A percentile compares a stretch with the other conserved stretches of the same genome.
Evolutionary conservation across 306 rosid genomes (phyloP).

Genomic region (Ceratonia siliqua): DNA sequence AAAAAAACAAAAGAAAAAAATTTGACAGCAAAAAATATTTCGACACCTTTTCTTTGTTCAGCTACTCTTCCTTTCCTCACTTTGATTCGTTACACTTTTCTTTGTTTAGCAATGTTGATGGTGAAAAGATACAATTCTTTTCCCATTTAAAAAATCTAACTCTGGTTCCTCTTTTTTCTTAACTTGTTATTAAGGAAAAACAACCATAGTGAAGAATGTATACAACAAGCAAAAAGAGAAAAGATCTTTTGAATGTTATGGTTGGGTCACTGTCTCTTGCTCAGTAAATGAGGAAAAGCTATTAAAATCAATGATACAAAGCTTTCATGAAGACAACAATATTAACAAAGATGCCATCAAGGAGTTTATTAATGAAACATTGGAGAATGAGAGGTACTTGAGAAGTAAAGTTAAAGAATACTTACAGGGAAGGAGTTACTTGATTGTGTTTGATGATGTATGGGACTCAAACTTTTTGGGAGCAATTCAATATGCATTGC

Average conservation of each 20-base stretch:
- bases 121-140: too few relatives aligned
- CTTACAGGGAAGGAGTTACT: background rate
- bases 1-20: too few relatives aligned
- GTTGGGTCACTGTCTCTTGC: background rate
- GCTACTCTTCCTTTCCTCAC: too few relatives aligned
- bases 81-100: too few relatives aligned
- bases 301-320: background rate
- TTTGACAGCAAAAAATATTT: too few relatives aligned
- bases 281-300: background rate
- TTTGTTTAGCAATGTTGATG: too few relatives aligned
- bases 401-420: background rate
- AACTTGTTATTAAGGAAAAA: background rate
- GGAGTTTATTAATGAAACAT: background rate
- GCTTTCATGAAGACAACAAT: background rate
- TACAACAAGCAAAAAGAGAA: background rate
- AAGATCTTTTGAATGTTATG: background rate
- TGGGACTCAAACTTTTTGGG: background rate
- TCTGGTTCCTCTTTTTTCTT: background rate
- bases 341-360: background rate
- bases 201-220: background rate
- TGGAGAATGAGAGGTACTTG: background rate
- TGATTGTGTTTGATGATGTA: conserved; percentile 1
- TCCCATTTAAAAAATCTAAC: too few relatives aligned
- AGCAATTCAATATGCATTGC: background rate
- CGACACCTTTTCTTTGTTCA: too few relatives aligned